Conservation (phyloP, 2,329 filamentous ascomycete genomes). For the Septoria linicola region DNA sequence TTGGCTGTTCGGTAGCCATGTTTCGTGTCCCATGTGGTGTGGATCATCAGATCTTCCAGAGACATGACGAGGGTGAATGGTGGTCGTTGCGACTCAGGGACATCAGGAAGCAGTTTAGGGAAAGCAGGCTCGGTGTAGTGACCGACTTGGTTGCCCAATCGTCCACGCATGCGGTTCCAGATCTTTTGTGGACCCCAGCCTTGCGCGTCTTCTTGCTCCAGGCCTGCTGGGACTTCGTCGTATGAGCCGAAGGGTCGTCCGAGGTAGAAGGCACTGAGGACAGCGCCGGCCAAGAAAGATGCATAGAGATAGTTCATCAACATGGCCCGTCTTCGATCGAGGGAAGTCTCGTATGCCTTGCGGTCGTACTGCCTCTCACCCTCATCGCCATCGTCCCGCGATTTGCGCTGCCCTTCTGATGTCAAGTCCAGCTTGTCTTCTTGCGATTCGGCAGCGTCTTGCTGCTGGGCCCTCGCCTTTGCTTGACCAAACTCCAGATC, state of each 20-base stretch:
- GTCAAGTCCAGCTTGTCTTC: constrained; percentile 28
- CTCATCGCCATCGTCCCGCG: constrained; percentile 47
- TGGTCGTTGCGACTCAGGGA: constrained; percentile 72
- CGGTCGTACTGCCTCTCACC: constrained; percentile 68
- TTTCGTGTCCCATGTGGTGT: constrained; percentile 91
- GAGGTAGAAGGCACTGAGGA: constrained; percentile 68
- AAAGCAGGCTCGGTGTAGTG: constrained; percentile 98
- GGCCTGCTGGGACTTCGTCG: constrained; percentile 63
- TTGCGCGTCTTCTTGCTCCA: constrained; percentile 64
- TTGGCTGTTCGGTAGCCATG: constrained; percentile 96
- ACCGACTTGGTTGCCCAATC: constrained; percentile 71
- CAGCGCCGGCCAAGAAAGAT: constrained; percentile 55
- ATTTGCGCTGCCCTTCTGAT: constrained; percentile 21
- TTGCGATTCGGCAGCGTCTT: constrained; percentile 34
- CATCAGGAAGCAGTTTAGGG: constrained; percentile 83
- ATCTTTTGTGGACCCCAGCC: constrained; percentile 75
- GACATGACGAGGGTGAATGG: constrained; percentile 92
- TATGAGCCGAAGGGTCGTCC: constrained; percentile 80
- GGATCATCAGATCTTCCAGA: constrained; percentile 88
- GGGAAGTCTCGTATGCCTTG: constrained; percentile 84
- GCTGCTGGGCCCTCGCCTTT: constrained; percentile 34
- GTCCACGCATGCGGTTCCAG: constrained; percentile 76
- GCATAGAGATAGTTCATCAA: constrained; percentile 74
- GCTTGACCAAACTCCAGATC: constrained; percentile 66
- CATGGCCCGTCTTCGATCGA: constrained; percentile 75